A percentile compares a stretch with the other conserved stretches of the same genome.
These are phyloP conservation scores for Sphaerobolus stellatus DNA, from an alignment of 1,284 basidiomycete species.

Conservation along the genomic window DNA sequence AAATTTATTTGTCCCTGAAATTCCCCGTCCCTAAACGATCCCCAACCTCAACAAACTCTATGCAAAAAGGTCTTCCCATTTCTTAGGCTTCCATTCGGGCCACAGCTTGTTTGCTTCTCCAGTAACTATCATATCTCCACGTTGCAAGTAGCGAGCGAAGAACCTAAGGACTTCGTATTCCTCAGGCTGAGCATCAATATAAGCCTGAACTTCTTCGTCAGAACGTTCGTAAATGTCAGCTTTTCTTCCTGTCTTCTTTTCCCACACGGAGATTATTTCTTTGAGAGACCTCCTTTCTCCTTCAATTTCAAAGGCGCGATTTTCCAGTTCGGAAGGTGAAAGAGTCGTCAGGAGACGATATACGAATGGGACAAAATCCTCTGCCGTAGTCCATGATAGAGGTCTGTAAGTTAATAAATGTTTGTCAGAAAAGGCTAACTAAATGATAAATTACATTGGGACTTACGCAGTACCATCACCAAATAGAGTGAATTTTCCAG, in stretches of 20 bases:
- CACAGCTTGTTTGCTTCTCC: neutral
- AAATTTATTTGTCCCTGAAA: too few species aligned
- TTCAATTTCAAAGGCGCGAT: slow-evolving; percentile 27
- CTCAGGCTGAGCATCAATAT: neutral
- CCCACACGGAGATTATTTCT: slow-evolving; percentile 22
- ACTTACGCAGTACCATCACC: slow-evolving; percentile 1
- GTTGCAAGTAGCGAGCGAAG: too few species aligned
- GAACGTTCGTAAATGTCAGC: slow-evolving; percentile 12
- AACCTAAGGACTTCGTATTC: neutral
- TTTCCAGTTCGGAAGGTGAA: slow-evolving; percentile 23
- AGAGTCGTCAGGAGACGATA: slow-evolving; percentile 29
- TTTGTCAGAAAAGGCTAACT: neutral
- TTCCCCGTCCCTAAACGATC: too few species aligned
- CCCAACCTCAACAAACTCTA: too few species aligned
- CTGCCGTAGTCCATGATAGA: slow-evolving; percentile 6
- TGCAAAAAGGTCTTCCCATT: slow-evolving; percentile 7
- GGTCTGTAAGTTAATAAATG: neutral
- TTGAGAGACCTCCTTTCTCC: slow-evolving; percentile 24
- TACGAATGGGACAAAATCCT: slow-evolving; percentile 24
- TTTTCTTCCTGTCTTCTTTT: slow-evolving; percentile 17
- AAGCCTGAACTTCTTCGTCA: neutral
- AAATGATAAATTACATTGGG: neutral
- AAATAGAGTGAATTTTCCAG: slow-evolving; percentile 2
- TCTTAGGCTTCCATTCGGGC: slow-evolving; percentile 8
- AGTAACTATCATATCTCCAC: neutral